A percentile compares a stretch with the other conserved stretches of the same genome.
Conservation (phyloP, 345 rosid genomes). For the Psidium guajava region DNA sequence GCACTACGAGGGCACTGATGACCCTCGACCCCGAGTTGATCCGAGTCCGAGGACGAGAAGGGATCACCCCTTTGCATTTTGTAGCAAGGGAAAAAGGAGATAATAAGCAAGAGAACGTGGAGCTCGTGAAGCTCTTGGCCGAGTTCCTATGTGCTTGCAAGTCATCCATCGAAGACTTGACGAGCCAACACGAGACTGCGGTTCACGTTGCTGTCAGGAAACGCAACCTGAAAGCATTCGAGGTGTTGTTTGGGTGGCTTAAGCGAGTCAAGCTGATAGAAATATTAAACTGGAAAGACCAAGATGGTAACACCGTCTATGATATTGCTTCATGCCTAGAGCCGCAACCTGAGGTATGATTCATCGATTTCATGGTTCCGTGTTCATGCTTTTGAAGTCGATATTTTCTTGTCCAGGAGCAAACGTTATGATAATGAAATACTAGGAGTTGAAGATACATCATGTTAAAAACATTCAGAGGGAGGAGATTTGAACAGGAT, state of each 20-base stretch:
- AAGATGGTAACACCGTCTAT: background rate
- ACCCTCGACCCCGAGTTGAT: too few relatives aligned
- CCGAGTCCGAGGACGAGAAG: too few relatives aligned
- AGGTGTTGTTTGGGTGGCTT: background rate
- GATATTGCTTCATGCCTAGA: background rate
- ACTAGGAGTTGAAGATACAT: background rate
- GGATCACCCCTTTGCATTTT: too few relatives aligned
- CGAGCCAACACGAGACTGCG: background rate
- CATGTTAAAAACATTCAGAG: background rate
- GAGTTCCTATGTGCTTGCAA: background rate
- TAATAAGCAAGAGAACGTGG: too few relatives aligned
- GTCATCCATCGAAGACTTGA: background rate
- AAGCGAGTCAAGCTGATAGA: background rate
- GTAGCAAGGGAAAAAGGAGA: rapidly evolving
- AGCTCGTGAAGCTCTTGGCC: background rate
- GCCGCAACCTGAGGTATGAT: background rate
- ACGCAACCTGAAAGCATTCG: rapidly evolving
- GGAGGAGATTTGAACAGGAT: background rate
- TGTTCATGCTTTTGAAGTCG: background rate
- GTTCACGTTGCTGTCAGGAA: background rate
- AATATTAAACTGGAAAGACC: background rate
- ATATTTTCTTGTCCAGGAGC: background rate
- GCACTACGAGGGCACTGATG: too few relatives aligned
- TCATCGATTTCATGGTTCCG: background rate
- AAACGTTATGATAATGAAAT: background rate